Base-by-base conservation (phyloP, 2,329 filamentous ascomycete genomes). In the Calonectria hawksworthii region DNA sequence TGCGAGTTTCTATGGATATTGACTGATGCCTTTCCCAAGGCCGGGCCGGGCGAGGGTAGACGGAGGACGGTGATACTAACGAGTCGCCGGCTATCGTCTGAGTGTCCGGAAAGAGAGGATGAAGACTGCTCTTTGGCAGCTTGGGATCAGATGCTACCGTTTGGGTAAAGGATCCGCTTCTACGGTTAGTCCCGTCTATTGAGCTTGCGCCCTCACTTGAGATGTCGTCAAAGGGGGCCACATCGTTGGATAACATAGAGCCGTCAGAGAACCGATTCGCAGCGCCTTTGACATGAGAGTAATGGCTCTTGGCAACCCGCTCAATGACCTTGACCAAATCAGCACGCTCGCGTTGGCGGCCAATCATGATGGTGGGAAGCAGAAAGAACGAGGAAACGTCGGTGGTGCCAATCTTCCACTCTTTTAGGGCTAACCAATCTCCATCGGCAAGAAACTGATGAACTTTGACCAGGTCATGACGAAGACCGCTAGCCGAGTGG, bases 311-410 rank as follows among this genome's bases (percentile, higher is more conserved):
- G 26, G 94, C 91, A 64, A 96, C 93, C 61, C 92, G 93, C 76
- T 98, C 93, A 65, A 98, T 95, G 44, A 97, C 90, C 77, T 89
- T 90, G 50, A 96, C 85, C 11, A 98, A 91, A 47, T 91, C 90
- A 61, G 93, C 88, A 52, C 92, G 92, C 83, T 98, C 95, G 75
- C 91, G 88, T 36, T 93, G 89, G 44, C 96, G 92, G 4, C 96
- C 96, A 77, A 98, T 94, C 89, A 98, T 95, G 73, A 90, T 89
- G 0, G 92, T 91, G 0, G 96, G 96, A 26, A 98, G 89, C 78
- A 96, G 94, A 85, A 98, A 98, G 82, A 98, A 97, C 6, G 96
- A 98, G 1, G 95, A 98, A 0, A 98, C 92, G 84, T 99, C 96
- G 73, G 93, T 95, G n/a, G 93, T 92, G 16, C 92, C 96, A 74